Base-by-base conservation (phyloP, 2,329 filamentous ascomycete genomes). In the Paraphoma chrysanthemicola region DNA sequence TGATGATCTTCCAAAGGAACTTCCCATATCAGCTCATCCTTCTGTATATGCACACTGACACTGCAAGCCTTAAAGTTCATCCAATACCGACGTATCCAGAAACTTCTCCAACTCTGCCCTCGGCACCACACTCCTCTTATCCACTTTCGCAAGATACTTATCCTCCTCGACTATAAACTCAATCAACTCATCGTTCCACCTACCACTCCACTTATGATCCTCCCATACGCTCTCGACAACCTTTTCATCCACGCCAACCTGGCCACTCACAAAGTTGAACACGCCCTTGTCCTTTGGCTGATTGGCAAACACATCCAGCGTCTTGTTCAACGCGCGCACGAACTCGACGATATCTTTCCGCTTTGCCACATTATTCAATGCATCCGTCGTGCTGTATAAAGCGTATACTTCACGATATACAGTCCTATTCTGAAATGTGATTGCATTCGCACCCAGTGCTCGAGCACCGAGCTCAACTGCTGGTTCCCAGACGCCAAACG, bases 401-500 rank as follows among this genome's bases (percentile, higher is more conserved):
- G 53, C 55, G 38, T 66, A 72, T 10, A 72, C 60, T 49, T 72
- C 69, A 29, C 69, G 54, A 47, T 72, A 70, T 5, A 67, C 56
- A 1, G 59, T 54, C 6, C 46, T 54, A 43, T 70, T 67, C 39
- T 68, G 59, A 48, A 68, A 72, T 1, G 68, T 31, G 1, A 67
- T 44, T 1, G 63, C 65, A 18, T 67, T 63, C 1, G 31, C 10
- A 0, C 67, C 67, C 2, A 72, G 41, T 3, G 60, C 62, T 6
- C 55, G 43, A 10, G 60, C 58, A 1, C 56, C 63, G 3, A 72
- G 59, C 47, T 72, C 69, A 12, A 68, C 63, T 14, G 61, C 54
- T 5, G 69, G 63, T 52, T 72, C 69, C 69, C 69, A 72, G 11
- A 72, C 49, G 10, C 67, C 69, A 42, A 69, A 64, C 6, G 67